Evolutionary conservation across 805 yeast species (phyloP), one percentile per base, ranked within the genome.

Genomic region (Starmerella floris): DNA sequence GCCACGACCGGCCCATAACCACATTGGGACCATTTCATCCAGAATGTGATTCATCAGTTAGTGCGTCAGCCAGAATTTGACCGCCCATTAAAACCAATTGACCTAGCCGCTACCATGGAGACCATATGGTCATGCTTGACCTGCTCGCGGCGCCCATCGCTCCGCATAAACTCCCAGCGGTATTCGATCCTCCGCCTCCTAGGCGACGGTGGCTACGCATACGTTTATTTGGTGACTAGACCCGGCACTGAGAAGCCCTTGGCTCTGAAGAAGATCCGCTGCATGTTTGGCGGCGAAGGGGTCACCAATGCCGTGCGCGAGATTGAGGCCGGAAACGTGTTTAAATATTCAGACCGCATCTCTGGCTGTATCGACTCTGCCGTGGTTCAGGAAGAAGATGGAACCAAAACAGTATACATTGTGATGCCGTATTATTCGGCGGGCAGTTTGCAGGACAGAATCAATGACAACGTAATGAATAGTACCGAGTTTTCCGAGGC

Each of bases 141-240:
- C 9, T 65, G 69, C 43, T 61, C 62, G 43, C 60, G 59, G 38
- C 45, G 72, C 15, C 87, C 91, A 1, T 68, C 68, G 8, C 62
- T 33, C 10, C 36, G 16, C 1, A 72, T 87, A 49, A 80, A 81
- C 58, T 73, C 74, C 42, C 67, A 73, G 30, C 65, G 66, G 37
- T 82, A 79, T 63, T 68, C 66, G 52, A 78, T 87, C 16, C 62
- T 76, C 41, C 70, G 74, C 45, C 67, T 87, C n/a, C 64, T 87
- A 5, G 95, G 94, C 9, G 96, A 85, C 63, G 94, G 94, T 2
- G 93, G 91, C 13, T 81, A 80, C 56, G 78, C 94, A 0, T 84
- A 80, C 52, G 94, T 83, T 8, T 87, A 87, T 56, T 64, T 84
- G 20, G 94, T 85, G 3, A 68, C 74, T 49, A 56, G 57, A 35